Evolutionary conservation across 352 stramenopile genomes (phyloP), one percentile per base, ranked within the genome.

Genomic region (Globisporangium okanoganense): DNA sequence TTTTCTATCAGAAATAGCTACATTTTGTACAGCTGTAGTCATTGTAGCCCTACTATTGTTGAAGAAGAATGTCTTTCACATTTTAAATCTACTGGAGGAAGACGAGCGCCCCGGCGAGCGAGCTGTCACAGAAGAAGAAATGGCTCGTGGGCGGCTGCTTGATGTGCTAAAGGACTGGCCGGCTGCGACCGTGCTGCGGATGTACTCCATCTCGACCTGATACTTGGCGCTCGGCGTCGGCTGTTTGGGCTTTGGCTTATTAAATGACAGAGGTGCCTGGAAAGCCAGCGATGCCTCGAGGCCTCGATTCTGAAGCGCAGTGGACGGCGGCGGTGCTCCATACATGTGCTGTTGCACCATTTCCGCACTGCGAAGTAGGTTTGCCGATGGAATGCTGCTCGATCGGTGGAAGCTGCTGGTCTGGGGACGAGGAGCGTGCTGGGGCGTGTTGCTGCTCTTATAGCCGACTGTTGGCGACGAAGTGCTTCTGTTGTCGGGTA

Each of bases 151-250:
- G 25, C 58, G 58, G 16, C 22, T 44, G 5, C 38, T 5, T 44
- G 27, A 14, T 1, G 12, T 29, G 7, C 38, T 33, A 3, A 29
- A 0, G 1, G 58, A 35, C 20, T 20, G 16, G 7, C 58, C 58
- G 31, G 49, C 27, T 24, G 35, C 29, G 52, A 74, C 44, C 0
- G 66, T 61, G 41, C 72, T 82, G 29, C 70, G 67, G 57, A 85
- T 65, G 51, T 76, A 77, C 62, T 82, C 72, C 68, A 82, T 73
- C 55, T 88, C 78, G 36, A 88, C 74, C 45, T 84, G 59, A 43
- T 69, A 62, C 45, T 69, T 62, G 3, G 14, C 25, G 25, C 49
- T 55, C 20, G 53, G 27, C 27, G 5, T 40, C n/a, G 16, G 8
- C 16, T 44, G 29, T 14, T 56, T 64, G 4, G 59, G 4, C n/a